phyloP scores from a whole-genome alignment of 2,329 filamentous ascomycete species.

The Aspergillus neotritici region DNA sequence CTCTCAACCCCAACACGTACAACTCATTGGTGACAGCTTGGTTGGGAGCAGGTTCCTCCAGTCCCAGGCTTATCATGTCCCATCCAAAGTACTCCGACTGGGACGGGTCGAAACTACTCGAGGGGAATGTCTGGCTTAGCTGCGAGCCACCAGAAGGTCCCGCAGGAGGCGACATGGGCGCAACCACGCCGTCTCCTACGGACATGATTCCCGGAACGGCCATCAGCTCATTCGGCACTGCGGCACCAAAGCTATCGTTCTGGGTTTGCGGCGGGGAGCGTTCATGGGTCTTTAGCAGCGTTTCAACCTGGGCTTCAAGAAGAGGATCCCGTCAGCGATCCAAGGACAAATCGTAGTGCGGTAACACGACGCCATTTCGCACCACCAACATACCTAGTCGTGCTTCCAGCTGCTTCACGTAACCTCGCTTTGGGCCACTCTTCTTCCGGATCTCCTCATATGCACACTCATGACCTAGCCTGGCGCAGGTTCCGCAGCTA shows the following conservation, averaged over 20 bases:
- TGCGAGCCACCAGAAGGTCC: constrained; percentile 17
- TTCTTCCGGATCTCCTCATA: constrained; percentile 92
- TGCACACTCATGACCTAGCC: constrained; percentile 79
- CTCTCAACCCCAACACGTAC: constrained; percentile 39
- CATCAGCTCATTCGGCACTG: constrained; percentile 26
- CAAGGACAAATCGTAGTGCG: background rate
- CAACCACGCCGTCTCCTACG: constrained; percentile 18
- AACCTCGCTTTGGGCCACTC: constrained; percentile 89
- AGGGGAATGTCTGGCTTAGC: constrained; percentile 15
- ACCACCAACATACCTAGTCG: constrained; percentile 65
- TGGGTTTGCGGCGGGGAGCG: constrained; percentile 29
- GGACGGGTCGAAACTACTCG: constrained; percentile 18
- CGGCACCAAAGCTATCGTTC: constrained; percentile 17
- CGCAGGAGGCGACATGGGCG: constrained; percentile 21
- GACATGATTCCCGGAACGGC: constrained; percentile 20
- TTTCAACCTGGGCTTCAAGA: constrained; percentile 79
- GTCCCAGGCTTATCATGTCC: constrained; percentile 77
- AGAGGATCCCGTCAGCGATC: constrained; percentile 8
- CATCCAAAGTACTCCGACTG: constrained; percentile 56
- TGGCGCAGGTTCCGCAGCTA: constrained; percentile 79
- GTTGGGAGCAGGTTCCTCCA: constrained; percentile 75
- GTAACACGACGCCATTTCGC: background rate
- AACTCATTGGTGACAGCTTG: constrained; percentile 80
- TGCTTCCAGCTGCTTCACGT: constrained; percentile 90
- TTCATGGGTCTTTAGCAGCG: constrained; percentile 75